These are phyloP conservation scores for Coniella vitis DNA, from an alignment of 2,329 filamentous ascomycete genomes.

Conservation along the genomic window DNA sequence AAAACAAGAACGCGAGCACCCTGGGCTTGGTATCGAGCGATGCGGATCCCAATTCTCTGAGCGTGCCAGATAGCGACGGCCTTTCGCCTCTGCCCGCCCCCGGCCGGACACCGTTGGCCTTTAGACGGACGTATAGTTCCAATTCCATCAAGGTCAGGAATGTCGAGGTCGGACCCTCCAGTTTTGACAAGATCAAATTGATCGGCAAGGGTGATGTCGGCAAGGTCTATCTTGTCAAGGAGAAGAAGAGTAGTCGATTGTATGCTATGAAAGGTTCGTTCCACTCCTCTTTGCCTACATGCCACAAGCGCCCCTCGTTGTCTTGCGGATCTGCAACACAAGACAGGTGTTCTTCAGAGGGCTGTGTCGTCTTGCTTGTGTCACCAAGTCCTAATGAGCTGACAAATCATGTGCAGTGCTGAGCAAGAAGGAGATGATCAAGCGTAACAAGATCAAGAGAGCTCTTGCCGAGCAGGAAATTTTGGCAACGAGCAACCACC, in stretches of 20 bases:
- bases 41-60: constrained; percentile 32
- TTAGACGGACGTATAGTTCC: constrained; percentile 93
- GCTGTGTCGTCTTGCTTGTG: too few relatives aligned
- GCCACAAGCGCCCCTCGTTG: not conserved
- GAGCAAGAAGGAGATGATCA: constrained; percentile 99
- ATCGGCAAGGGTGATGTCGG: constrained; percentile 98
- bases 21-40: constrained; percentile 39
- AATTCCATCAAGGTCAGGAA: constrained; percentile 98
- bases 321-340: too few relatives aligned
- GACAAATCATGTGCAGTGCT: constrained; percentile 56
- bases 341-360: too few relatives aligned
- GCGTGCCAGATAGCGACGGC: constrained; percentile 40
- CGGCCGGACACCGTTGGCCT: constrained; percentile 64
- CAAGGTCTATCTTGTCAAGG: constrained; percentile 93
- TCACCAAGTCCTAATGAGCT: constrained; percentile 22
- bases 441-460: constrained; percentile 99
- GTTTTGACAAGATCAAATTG: constrained; percentile 99
- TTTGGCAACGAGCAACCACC: constrained; percentile 94
- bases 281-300: not conserved
- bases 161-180: constrained; percentile 89
- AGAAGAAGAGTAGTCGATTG: constrained; percentile 92
- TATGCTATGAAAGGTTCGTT: constrained; percentile 96
- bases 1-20: constrained; percentile 44
- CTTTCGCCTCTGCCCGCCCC: constrained; percentile 60
- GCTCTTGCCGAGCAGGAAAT: constrained; percentile 97